Evolutionary conservation across 2,329 filamentous ascomycete species (phyloP).

Genomic region (Calonectria leucothoes): DNA sequence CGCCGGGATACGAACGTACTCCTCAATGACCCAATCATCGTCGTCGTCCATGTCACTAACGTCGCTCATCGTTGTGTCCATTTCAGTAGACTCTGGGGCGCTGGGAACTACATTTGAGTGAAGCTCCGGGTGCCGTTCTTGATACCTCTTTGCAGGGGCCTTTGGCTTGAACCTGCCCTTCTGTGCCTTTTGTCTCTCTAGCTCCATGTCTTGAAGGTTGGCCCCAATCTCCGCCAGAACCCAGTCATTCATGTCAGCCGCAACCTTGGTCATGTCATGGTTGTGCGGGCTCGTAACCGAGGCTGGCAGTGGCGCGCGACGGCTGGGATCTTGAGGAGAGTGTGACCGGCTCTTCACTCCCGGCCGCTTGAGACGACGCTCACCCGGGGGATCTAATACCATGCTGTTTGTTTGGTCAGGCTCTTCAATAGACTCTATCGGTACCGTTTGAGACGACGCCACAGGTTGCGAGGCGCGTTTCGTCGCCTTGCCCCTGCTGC

Average conservation of each 20-base stretch:
- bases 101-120: constrained; percentile 9
- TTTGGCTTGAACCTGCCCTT: constrained; percentile 66
- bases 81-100: constrained; percentile 34
- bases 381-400: constrained; percentile 18
- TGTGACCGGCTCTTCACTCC: constrained; percentile 42
- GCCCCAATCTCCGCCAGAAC: constrained; percentile 68
- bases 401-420: constrained; percentile 9
- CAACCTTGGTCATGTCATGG: constrained; percentile 61
- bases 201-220: constrained; percentile 61
- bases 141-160: constrained; percentile 64
- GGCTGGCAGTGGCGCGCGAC: constrained; percentile 45
- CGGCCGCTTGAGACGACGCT: constrained; percentile 49
- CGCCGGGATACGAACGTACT: constrained; percentile 71
- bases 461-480: constrained; percentile 34
- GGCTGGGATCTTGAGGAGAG: constrained; percentile 32
- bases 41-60: constrained; percentile 57
- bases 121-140: constrained; percentile 64
- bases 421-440: constrained; percentile 9
- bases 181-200: constrained; percentile 49
- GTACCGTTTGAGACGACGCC: constrained; percentile 23
- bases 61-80: constrained; percentile 52
- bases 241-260: constrained; percentile 68
- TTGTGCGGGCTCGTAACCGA: constrained; percentile 49
- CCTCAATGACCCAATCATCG: constrained; percentile 72
- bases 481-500: constrained; percentile 53